Conservation (phyloP, 2,329 filamentous ascomycete species). For the Colletotrichum karsti region DNA sequence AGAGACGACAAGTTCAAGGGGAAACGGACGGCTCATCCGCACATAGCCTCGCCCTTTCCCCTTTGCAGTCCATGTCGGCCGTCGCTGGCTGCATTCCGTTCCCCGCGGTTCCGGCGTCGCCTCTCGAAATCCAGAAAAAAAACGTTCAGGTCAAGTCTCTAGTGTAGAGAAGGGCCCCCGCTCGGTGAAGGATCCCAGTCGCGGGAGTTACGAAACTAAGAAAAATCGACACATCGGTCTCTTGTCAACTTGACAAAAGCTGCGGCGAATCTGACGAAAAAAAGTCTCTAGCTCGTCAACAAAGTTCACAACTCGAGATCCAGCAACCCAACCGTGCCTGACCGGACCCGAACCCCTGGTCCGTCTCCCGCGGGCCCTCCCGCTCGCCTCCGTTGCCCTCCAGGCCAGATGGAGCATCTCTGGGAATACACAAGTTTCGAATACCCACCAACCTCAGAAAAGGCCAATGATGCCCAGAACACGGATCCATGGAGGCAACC, state of each 20-base stretch:
- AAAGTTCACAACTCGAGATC: background rate
- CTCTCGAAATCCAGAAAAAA: too few species aligned
- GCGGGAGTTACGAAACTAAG: background rate
- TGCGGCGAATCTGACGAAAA: background rate
- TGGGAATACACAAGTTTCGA: background rate
- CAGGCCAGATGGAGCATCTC: background rate
- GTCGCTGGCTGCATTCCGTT: background rate
- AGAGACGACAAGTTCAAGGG: background rate
- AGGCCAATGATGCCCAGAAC: background rate
- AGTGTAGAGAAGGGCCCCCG: too few species aligned
- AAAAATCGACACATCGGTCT: background rate
- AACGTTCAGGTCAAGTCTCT: background rate
- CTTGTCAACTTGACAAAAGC: background rate
- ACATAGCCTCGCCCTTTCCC: background rate
- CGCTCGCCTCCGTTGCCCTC: slow-evolving; percentile 2
- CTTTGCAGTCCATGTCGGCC: background rate
- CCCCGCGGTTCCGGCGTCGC: slow-evolving; percentile 1
- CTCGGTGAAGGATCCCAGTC: background rate
- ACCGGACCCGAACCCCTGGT: background rate
- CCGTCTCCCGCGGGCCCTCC: slow-evolving; percentile 14
- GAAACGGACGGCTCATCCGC: background rate
- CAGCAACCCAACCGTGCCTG: background rate
- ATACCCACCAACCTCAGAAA: too few species aligned
- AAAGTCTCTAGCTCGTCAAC: background rate
- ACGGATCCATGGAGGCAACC: background rate